These are phyloP conservation scores for Niebla homalea DNA, from an alignment of 495 filamentous ascomycete species.

Conservation along the genomic window DNA sequence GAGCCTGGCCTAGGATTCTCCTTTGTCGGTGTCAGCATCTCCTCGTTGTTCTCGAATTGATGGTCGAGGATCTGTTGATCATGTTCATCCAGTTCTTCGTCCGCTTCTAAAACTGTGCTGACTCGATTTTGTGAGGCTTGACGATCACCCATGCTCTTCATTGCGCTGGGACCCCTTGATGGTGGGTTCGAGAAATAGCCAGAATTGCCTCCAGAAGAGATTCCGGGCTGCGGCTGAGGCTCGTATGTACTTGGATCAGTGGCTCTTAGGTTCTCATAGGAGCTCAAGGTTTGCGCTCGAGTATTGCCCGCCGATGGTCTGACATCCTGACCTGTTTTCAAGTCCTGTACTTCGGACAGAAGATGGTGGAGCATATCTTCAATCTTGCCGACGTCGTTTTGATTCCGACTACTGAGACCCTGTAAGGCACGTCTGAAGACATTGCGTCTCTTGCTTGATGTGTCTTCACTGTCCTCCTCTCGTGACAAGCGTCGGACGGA, in stretches of 20 bases:
- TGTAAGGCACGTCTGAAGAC: conserved; percentile 85
- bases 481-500: conserved; percentile 27
- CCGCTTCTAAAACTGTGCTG: conserved; percentile 74
- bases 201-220: conserved; percentile 60
- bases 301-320: conserved; percentile 14
- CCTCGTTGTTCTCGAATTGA: conserved; percentile 35
- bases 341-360: conserved; percentile 75
- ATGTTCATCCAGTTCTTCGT: conserved; percentile 52
- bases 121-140: conserved; percentile 63
- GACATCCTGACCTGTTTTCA: conserved; percentile 50
- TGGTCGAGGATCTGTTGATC: conserved; percentile 29
- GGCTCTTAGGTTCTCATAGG: conserved; percentile 19
- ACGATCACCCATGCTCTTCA: conserved; percentile 43
- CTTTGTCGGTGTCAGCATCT: conserved; percentile 29
- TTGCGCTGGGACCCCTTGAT: conserved; percentile 46
- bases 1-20: conserved; percentile 41
- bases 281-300: conserved; percentile 30
- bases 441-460: conserved; percentile 68
- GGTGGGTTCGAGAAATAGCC: conserved; percentile 60
- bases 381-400: conserved; percentile 78
- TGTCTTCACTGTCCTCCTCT: conserved; percentile 58
- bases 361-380: conserved; percentile 92
- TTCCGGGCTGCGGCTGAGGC: conserved; percentile 68
- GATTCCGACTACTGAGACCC: conserved; percentile 71
- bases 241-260: conserved; percentile 50